Base-by-base conservation (phyloP, 345 rosid species). In the Rhizophora apiculata region DNA sequence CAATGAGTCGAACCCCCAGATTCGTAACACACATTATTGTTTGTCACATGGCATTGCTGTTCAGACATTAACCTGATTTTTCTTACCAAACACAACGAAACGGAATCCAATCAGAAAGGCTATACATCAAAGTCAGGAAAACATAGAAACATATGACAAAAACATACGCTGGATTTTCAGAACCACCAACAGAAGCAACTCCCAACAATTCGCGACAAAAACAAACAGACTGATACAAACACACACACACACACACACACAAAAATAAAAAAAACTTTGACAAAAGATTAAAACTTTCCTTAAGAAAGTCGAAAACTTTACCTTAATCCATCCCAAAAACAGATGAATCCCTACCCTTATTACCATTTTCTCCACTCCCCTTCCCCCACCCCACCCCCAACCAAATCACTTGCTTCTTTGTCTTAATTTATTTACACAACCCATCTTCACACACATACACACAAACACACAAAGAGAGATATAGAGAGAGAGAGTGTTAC, bases 401-500 rank as follows among this genome's bases (percentile, higher is more conserved):
- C 18, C 18, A 43, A 43, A 43, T 43, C 56, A 32, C 24, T 16
- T 4, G 2, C 13, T 6, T 0, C 29, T 68, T 43, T 57, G 64
- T 68, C 60, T 21, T 43, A 68, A 30, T 43, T 10, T 18, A 31
- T 58, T 53, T 31, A 61, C 24, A 9, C 55, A 58, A 13, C 60
- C 64, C 66, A 43, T 39, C 49, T 3, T 13, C 49, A 43, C 16
- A 2, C 48, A 13, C 48, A 43, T 5, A 39, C 46, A 37, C 46
- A 39, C 48, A 9, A 9, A 58, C 2, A 62, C 62, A 26, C 20
- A 66, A 15, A 56, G 31, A 69, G 6, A 63, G 16, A 19, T 9
- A 60, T 43, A 56, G 53, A 3, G 26, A 54, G 72, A 62, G 65
- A 69, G 52, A 43, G 74, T 60, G 34, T 80, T 65, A 82, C 89